These are phyloP conservation scores for Penicillium sp. DNA, from an alignment of 2,329 filamentous ascomycete genomes.

Conservation along the genomic window DNA sequence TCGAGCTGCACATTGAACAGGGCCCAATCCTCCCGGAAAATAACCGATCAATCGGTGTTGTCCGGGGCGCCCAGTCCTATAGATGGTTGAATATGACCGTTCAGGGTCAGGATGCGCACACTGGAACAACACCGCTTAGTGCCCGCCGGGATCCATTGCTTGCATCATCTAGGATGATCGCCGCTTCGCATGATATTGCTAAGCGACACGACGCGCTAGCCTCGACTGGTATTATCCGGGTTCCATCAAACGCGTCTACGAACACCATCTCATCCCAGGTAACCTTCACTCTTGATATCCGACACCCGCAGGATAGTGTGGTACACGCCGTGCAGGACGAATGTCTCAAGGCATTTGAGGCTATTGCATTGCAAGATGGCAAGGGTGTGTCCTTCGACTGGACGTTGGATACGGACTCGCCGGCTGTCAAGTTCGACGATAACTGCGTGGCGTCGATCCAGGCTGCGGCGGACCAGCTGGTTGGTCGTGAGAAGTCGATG, in stretches of 20 bases:
- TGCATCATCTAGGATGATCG: slow-evolving; percentile 61
- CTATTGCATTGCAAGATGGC: slow-evolving; percentile 54
- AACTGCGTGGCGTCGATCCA: slow-evolving; percentile 61
- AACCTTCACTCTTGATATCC: slow-evolving; percentile 64
- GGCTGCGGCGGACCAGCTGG: slow-evolving; percentile 52
- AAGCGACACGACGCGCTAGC: slow-evolving; percentile 56
- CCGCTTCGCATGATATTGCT: slow-evolving; percentile 60
- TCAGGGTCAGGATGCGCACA: slow-evolving; percentile 64
- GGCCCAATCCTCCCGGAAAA: slow-evolving; percentile 66
- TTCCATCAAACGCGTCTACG: slow-evolving; percentile 58
- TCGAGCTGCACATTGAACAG: slow-evolving; percentile 80
- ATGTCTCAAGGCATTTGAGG: slow-evolving; percentile 53
- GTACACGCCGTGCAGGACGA: slow-evolving; percentile 55
- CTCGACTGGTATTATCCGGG: slow-evolving; percentile 62
- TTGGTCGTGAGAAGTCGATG: slow-evolving; percentile 47
- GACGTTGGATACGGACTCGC: slow-evolving; percentile 55
- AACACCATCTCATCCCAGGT: slow-evolving; percentile 67
- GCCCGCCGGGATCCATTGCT: slow-evolving; percentile 63
- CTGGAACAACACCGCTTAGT: slow-evolving; percentile 64
- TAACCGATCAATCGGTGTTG: slow-evolving; percentile 60
- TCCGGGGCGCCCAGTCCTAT: slow-evolving; percentile 67
- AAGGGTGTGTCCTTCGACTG: slow-evolving; percentile 52
- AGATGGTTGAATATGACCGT: slow-evolving; percentile 65
- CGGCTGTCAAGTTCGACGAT: slow-evolving; percentile 59
- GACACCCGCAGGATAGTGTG: slow-evolving; percentile 53